Percentiles rank a stretch among this genome's conserved stretches.
These are phyloP conservation scores for Daldinia decipiens DNA, from an alignment of 495 filamentous ascomycete genomes.

Conservation along the genomic window DNA sequence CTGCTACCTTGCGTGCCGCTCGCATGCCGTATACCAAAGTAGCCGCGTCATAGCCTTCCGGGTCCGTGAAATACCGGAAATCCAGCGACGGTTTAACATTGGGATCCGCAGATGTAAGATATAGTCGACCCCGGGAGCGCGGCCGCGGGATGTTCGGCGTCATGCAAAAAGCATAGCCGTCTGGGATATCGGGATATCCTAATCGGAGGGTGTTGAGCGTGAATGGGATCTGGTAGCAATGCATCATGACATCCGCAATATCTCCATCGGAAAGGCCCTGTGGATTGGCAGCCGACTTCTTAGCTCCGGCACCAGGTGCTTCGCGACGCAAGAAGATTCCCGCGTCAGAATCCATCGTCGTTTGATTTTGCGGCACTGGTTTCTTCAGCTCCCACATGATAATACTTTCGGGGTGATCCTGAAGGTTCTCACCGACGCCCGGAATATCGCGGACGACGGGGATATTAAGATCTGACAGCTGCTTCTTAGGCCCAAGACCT, in stretches of 20 bases:
- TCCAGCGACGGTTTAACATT: constrained; percentile 81
- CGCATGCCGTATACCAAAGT: constrained; percentile 82
- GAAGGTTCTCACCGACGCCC: constrained; percentile 83
- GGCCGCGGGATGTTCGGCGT: constrained; percentile 89
- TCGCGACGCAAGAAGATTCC: constrained; percentile 85
- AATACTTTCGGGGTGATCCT: constrained; percentile 81
- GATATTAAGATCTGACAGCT: constrained; percentile 72
- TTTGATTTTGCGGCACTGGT: constrained; percentile 77
- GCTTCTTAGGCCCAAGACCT: constrained; percentile 76
- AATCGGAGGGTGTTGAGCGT: constrained; percentile 76
- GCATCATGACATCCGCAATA: constrained; percentile 86
- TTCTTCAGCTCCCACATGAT: constrained; percentile 87
- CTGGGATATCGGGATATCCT: constrained; percentile 71
- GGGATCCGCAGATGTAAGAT: constrained; percentile 75
- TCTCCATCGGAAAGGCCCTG: constrained; percentile 65
- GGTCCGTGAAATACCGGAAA: constrained; percentile 89
- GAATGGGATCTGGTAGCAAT: constrained; percentile 91
- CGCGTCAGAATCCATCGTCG: constrained; percentile 86
- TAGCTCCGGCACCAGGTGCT: constrained; percentile 62
- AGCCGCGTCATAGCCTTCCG: constrained; percentile 82
- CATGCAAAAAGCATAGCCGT: constrained; percentile 87
- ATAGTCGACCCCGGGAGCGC: constrained; percentile 76
- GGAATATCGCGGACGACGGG: constrained; percentile 75
- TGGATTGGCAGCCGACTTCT: constrained; percentile 56
- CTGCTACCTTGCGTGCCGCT: constrained; percentile 74